phyloP scores from a whole-genome alignment of 2,329 filamentous ascomycete genomes.

The Phoma sp. region DNA sequence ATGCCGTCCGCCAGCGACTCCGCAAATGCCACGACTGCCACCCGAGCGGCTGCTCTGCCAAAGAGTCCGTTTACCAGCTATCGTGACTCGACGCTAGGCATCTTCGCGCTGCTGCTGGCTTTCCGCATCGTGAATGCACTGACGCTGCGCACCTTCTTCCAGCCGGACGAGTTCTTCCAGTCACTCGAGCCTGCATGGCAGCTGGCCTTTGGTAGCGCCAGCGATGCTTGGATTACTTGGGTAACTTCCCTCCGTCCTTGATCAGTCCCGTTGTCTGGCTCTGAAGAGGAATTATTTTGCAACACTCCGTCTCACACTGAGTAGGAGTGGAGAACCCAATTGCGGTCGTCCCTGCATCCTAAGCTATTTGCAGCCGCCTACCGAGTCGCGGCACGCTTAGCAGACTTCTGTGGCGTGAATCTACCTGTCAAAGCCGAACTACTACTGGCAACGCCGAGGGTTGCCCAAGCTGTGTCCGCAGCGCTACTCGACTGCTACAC shows the following conservation, averaged over 20 bases:
- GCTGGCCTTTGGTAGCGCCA: conserved; percentile 77
- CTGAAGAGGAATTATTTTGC: conserved; percentile 1
- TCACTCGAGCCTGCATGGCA: conserved; percentile 94
- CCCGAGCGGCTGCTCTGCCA: conserved; percentile 32
- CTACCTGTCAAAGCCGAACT: conserved; percentile 69
- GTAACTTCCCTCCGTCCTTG: conserved; percentile 59
- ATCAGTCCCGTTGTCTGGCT: conserved; percentile 4
- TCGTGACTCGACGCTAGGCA: conserved; percentile 41
- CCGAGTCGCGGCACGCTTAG: conserved; percentile 64
- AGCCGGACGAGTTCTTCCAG: conserved; percentile 98
- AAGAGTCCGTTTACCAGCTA: conserved; percentile 28
- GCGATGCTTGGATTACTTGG: conserved; percentile 95
- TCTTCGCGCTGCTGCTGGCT: conserved; percentile 59
- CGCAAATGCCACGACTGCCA: conserved; percentile 39
- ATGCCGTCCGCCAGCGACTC: conserved; percentile 42
- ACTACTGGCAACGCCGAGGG: conserved; percentile 75
- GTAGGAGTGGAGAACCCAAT: conserved; percentile 89
- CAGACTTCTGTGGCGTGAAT: conserved; percentile 61
- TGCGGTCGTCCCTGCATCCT: conserved; percentile 93
- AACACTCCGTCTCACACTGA: conserved; percentile 37
- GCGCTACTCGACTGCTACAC: conserved; percentile 85
- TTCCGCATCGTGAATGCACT: conserved; percentile 84
- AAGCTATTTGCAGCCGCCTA: conserved; percentile 82
- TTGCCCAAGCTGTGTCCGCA: conserved; percentile 79
- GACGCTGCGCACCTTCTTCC: conserved; percentile 87